Base-by-base conservation (phyloP, 1,284 basidiomycete species). In the Rhodotorula sp. region DNA sequence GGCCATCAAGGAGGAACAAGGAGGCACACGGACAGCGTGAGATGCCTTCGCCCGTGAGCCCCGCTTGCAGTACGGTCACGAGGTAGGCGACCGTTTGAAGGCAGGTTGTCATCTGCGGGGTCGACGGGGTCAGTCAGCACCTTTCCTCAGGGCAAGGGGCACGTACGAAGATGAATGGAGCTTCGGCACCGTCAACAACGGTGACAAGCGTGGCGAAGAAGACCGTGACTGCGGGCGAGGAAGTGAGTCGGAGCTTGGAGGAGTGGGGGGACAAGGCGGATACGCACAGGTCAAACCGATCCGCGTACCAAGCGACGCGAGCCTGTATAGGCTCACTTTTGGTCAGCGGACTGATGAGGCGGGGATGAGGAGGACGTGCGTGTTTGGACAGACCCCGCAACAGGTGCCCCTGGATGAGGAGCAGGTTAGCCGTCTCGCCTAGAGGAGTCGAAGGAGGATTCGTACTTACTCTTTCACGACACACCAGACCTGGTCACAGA, bases 41-140 rank as follows among this genome's bases (percentile, higher is more conserved):
- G 55, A 72, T 57, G 22, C 63, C 66, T 22, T 21, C 22, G 25
- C 70, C 70, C 0, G 32, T 25, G 0, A 67, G 6, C 6, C 70
- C 70, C 27, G 60, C 61, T 32, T 64, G 51, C 12, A 72, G 27
- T 2, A 72, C 53, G 19, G 63, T 56, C 22, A 56, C 13, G 54
- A 72, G 46, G 34, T 72, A 68, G n/a, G 66, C 70, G 22, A 72
- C 58, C 0, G 70, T 66, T 55, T 68, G 70, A 2, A 68, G 39
- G 12, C 50, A 32, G 17, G 63, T 63, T 2, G 63, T 68, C 19
- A 72, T 37, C 69, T 71, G 53, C 41, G n/a, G 41, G 10, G 25
- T 34, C 22, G 12, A 10, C 3, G 19, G 36, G 44, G 44, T 44
- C 15, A 44, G 27, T 55, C 1, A 37, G 34, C n/a, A 1, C 13